Base-by-base conservation (phyloP, 139 green algal genomes). In the Chlamydomonas incerta region DNA sequence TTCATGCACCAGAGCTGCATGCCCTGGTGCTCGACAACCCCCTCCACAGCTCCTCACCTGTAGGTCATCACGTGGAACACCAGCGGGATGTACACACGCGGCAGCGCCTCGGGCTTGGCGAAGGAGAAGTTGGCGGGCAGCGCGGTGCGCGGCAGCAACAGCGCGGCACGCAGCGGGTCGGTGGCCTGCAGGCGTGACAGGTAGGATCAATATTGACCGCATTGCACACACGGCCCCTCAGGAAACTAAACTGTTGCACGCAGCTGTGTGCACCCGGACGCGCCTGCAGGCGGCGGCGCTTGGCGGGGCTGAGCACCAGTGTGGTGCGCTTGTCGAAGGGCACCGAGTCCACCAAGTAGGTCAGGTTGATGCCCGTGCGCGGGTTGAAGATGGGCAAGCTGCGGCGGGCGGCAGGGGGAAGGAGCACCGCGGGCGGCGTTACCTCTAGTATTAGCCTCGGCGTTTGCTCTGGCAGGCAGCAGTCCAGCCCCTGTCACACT, bases 41-140 rank as follows among this genome's bases (percentile, higher is more conserved):
- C n/a, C n/a, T n/a, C n/a, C n/a, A n/a, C n/a, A n/a, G n/a, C n/a
- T n/a, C 41, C 55, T 62, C 21, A 85, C 80, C 67, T 75, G 80
- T 77, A 85, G 37, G 80, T 58, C 33, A 85, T 26, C 33, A 85
- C 28, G 67, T 85, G 80, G 34, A 77, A 85, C 14, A 85, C 80
- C 66, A 77, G 52, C 15, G 80, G 80, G 5, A 85, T 20, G 24
- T 70, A 50, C 80, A 60, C 31, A 3, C 34, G n/a, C 31, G 47
- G 47, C 50, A 14, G 34, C 9, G 21, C 3, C 17, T 33, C 21
- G 50, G 28, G 4, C 3, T 20, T 10, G 1, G 80, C 80, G 1
- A 50, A 15, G 31, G 63, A 37, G 47, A 85, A 85, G 50, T 14
- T 37, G 17, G 31, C 6, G 17, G 80, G 80, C 21, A 74, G 63